Percentiles rank a stretch among this genome's conserved stretches.
phyloP scores from a whole-genome alignment of 805 yeast genomes.

The Ogataea glucozyma region DNA sequence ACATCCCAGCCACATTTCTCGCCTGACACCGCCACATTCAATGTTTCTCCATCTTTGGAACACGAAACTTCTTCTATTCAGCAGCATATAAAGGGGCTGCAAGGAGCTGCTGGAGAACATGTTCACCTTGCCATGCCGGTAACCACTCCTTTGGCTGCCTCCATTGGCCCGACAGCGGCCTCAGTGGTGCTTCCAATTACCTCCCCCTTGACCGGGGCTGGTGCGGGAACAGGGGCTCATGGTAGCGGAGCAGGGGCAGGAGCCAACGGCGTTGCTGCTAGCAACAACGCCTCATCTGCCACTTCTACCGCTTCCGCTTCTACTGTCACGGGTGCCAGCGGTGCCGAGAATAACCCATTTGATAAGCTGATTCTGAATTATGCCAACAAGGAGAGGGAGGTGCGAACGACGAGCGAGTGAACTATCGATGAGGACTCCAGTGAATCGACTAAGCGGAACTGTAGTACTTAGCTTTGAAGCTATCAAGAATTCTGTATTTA shows the following conservation, averaged over 20 bases:
- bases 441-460: too few relatives aligned
- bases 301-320: background rate
- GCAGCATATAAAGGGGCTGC: slow-evolving; percentile 29
- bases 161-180: slow-evolving; percentile 38
- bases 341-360: slow-evolving; percentile 27
- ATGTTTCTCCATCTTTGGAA: slow-evolving; percentile 7
- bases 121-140: slow-evolving; percentile 26
- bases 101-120: slow-evolving; percentile 11
- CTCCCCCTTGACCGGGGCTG: slow-evolving; percentile 25
- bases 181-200: slow-evolving; percentile 35
- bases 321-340: background rate
- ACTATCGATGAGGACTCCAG: too few relatives aligned
- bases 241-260: too few relatives aligned
- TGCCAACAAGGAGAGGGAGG: slow-evolving; percentile 1
- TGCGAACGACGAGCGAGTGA: too few relatives aligned
- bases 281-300: background rate
- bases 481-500: too few relatives aligned
- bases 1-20: slow-evolving; percentile 19
- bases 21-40: slow-evolving; percentile 3
- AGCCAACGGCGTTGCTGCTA: too few relatives aligned
- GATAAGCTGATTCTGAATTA: slow-evolving; percentile 22
- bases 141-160: slow-evolving; percentile 38
- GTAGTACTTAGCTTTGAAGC: too few relatives aligned
- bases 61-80: slow-evolving; percentile 18
- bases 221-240: background rate